Percentiles rank a stretch among this genome's conserved stretches.
These are phyloP conservation scores for Malus sieversii DNA, from an alignment of 306 rosid genomes.

Conservation along the genomic window DNA sequence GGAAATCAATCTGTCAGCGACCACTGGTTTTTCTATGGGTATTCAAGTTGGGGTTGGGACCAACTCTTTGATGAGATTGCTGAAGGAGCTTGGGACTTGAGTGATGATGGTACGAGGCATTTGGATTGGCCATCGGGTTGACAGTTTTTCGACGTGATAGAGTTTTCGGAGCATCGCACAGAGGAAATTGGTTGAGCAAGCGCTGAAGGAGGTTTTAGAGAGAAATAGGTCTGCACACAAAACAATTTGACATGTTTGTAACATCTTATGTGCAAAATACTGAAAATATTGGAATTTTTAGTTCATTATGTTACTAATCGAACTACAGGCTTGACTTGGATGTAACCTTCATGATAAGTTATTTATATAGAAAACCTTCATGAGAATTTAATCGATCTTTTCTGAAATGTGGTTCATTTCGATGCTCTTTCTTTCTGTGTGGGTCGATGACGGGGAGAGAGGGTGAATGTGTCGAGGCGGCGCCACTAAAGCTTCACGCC, in stretches of 20 bases:
- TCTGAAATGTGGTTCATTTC: background rate
- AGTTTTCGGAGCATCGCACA: background rate
- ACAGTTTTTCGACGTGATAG: background rate
- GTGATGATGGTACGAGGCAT: constrained; percentile 37
- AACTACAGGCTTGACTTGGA: background rate
- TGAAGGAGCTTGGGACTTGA: constrained; percentile 61
- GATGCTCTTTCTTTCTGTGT: no score
- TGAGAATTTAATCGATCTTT: background rate
- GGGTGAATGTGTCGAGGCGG: no score
- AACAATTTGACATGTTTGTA: background rate
- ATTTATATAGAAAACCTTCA: background rate
- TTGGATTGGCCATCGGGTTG: constrained; percentile 57
- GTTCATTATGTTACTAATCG: background rate
- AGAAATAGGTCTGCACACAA: constrained; percentile 2
- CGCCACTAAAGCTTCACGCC: no score
- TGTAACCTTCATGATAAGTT: background rate
- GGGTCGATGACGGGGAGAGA: no score
- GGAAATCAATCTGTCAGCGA: constrained; percentile 36
- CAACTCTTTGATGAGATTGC: constrained; percentile 72
- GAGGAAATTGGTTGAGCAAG: background rate
- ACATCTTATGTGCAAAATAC: background rate
- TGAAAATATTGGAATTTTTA: background rate
- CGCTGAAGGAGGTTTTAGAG: background rate
- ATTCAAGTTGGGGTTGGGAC: constrained; percentile 81
- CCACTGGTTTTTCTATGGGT: constrained; percentile 87